Evolutionary conservation across 1,139 yeast genomes (phyloP).

Genomic region (Meyerozyma smithsonii): DNA sequence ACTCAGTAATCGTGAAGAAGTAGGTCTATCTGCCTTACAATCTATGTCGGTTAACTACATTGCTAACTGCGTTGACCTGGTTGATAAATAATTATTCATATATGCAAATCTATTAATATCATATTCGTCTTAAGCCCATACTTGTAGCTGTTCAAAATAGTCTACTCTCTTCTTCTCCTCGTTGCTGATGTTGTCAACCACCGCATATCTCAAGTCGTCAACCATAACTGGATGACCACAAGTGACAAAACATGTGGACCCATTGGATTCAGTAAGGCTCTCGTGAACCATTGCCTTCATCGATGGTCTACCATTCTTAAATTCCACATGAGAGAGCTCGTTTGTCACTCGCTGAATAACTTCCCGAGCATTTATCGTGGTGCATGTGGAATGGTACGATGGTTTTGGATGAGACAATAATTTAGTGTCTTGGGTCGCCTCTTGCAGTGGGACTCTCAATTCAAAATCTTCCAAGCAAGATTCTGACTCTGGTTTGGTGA

Average conservation of each 20-base stretch:
- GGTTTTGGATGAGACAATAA: neutral
- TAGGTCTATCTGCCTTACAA: no score
- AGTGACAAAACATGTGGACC: constrained; percentile 39
- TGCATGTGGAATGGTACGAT: constrained; percentile 5
- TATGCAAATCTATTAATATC: neutral
- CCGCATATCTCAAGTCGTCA: constrained; percentile 39
- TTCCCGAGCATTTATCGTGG: constrained; percentile 3
- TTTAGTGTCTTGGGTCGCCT: neutral
- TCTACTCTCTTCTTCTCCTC: constrained; percentile 35
- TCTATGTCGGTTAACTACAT: no score
- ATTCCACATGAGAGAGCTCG: constrained; percentile 21
- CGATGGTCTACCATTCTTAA: constrained; percentile 31
- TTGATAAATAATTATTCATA: no score
- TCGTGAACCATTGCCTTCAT: constrained; percentile 21
- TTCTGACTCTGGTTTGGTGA: constrained; percentile 12
- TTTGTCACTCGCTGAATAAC: constrained; percentile 8
- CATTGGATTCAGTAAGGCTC: constrained; percentile 25
- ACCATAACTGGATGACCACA: constrained; percentile 56
- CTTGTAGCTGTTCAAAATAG: constrained; percentile 41
- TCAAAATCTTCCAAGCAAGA: constrained; percentile 8
- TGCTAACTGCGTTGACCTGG: no score
- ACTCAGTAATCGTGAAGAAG: no score
- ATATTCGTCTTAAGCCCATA: constrained; percentile 27
- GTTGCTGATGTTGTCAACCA: constrained; percentile 24
- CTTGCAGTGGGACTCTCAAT: neutral